phyloP scores from a whole-genome alignment of 2,329 filamentous ascomycete genomes.

The Ophiostoma australiae region DNA sequence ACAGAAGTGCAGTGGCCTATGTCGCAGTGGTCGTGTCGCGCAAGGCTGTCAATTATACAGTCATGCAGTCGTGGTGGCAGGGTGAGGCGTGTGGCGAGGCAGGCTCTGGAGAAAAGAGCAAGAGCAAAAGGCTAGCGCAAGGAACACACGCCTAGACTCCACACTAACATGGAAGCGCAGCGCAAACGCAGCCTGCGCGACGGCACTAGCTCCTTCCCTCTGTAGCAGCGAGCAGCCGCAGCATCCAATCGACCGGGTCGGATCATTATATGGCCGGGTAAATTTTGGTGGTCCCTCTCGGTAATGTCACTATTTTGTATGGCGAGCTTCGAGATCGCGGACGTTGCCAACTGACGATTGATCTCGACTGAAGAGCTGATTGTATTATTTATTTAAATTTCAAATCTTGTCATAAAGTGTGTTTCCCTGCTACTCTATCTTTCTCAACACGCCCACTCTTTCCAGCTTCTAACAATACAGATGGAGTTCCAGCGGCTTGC shows the following conservation, averaged over 20 bases:
- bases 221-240: not conserved
- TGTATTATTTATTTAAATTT: not conserved
- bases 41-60: constrained; percentile 12
- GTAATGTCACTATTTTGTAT: constrained; percentile 14
- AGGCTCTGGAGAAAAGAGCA: constrained; percentile 13
- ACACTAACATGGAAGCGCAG: not conserved
- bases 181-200: constrained; percentile 8
- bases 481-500: constrained; percentile 22
- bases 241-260: constrained; percentile 16
- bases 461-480: not conserved
- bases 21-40: not conserved
- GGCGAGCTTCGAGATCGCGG: constrained; percentile 6
- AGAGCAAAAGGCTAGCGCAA: constrained; percentile 13
- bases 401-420: not conserved
- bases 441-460: not conserved
- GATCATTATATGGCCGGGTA: constrained; percentile 24
- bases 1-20: not conserved
- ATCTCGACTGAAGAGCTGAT: not conserved
- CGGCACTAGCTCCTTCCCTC: constrained; percentile 1
- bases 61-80: not conserved
- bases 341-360: not conserved
- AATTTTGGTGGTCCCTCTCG: constrained; percentile 12
- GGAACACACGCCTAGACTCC: constrained; percentile 1
- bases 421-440: not conserved
- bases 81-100: not conserved